These are phyloP conservation scores for Nemania abortiva DNA, from an alignment of 2,329 filamentous ascomycete genomes.

Conservation along the genomic window DNA sequence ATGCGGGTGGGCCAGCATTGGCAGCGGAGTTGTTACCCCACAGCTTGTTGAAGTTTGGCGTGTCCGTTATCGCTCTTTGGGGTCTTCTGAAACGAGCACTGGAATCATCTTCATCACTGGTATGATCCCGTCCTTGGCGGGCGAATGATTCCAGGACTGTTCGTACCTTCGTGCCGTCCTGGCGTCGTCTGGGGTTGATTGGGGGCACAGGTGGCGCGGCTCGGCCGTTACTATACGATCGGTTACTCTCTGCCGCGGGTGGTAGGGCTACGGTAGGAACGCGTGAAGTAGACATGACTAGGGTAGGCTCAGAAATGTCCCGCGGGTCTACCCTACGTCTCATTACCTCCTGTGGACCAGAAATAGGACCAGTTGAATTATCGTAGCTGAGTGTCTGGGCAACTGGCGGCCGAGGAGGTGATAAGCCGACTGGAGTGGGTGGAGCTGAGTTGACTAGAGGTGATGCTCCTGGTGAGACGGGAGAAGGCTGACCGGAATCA, in stretches of 20 bases:
- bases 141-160: slow-evolving; percentile 56
- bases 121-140: slow-evolving; percentile 52
- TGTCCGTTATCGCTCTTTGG: slow-evolving; percentile 58
- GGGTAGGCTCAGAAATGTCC: slow-evolving; percentile 65
- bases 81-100: slow-evolving; percentile 56
- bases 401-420: slow-evolving; percentile 53
- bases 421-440: slow-evolving; percentile 51
- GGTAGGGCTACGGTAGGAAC: slow-evolving; percentile 59
- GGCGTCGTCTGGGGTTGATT: slow-evolving; percentile 67
- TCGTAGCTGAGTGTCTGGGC: slow-evolving; percentile 48
- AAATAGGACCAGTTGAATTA: slow-evolving; percentile 42
- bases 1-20: slow-evolving; percentile 52
- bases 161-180: slow-evolving; percentile 55
- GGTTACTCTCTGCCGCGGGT: slow-evolving; percentile 47
- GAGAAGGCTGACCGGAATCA: slow-evolving; percentile 59
- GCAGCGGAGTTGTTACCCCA: slow-evolving; percentile 47
- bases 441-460: slow-evolving; percentile 52
- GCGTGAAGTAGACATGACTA: slow-evolving; percentile 61
- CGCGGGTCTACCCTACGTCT: slow-evolving; percentile 59
- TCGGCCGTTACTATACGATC: slow-evolving; percentile 56
- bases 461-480: slow-evolving; percentile 59
- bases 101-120: slow-evolving; percentile 57
- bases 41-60: slow-evolving; percentile 40
- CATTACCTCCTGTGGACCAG: slow-evolving; percentile 55
- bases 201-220: slow-evolving; percentile 66